Evolutionary conservation across 768 basidiomycete genomes (phyloP), one percentile per base, ranked within the genome.

Genomic region (Mrakia frigida): DNA sequence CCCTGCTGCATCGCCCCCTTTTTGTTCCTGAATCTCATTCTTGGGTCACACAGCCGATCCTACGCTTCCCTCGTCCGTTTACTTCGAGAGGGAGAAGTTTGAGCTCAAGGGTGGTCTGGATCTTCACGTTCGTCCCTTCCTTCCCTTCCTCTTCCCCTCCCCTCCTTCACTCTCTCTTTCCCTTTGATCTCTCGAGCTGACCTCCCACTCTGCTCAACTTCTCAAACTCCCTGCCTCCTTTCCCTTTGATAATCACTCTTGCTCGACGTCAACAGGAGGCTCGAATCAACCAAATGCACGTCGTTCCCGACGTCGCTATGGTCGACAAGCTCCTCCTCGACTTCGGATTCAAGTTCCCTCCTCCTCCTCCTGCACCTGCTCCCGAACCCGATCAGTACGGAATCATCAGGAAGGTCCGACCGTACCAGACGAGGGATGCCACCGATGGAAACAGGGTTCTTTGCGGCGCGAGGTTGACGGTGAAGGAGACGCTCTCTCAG

Each of bases 221-320:
- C 65, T 23, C 25, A 23, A n/a, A n/a, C n/a, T n/a, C n/a, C n/a
- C n/a, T n/a, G n/a, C n/a, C n/a, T n/a, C n/a, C n/a, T n/a, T n/a
- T 37, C 25, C 2, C 21, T 21, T 68, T 13, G 35, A 7, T 10
- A n/a, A 35, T 23, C 37, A 9, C 35, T 37, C 37, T 68, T n/a
- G 31, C 31, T 23, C 35, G 28, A 18, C 23, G 37, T 39, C 41
- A 52, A 16, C 81, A 94, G 91, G 97, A 97, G 93, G 92, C 97
- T 81, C 91, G 95, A 81, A 81, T 98, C 63, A 87, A 93, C 80
- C 92, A 94, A 84, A 93, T 97, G 93, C 85, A 90, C 70, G 90
- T 98, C 75, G 86, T 97, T 2, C 95, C 96, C 0, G 96, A 99
- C 81, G 84, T 95, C 16, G 82, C 37, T 25, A 37, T 43, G 28